phyloP scores from a whole-genome alignment of 306 rosid species.

The Cucumis sativus region DNA sequence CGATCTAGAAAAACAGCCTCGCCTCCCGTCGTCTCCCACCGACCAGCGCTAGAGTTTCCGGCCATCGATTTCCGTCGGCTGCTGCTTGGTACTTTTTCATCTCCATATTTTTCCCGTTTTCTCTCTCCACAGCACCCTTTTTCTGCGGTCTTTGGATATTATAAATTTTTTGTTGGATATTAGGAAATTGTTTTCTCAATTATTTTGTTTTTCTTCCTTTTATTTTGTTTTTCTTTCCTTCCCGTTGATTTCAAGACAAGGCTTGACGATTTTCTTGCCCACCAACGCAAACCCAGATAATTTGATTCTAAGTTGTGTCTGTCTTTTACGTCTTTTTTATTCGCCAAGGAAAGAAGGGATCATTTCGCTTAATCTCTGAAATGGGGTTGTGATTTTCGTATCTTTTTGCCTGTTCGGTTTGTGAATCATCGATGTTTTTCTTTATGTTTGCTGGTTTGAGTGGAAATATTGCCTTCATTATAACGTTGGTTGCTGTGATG shows the following conservation, averaged over 20 bases:
- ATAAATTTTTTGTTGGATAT: no score
- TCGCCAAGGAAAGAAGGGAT: not conserved
- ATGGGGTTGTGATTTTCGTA: conserved; percentile 22
- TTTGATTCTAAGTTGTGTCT: not conserved
- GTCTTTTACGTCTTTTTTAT: not conserved
- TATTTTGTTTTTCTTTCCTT: conserved; percentile 27
- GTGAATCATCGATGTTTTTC: conserved; percentile 3
- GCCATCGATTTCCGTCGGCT: no score
- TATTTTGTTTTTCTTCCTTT: not conserved
- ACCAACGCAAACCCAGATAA: conserved; percentile 10
- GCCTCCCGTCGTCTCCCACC: no score
- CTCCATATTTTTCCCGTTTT: no score
- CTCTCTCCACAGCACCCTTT: no score
- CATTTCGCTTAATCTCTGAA: not conserved
- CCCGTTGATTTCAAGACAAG: conserved; percentile 15
- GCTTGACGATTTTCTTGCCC: not conserved
- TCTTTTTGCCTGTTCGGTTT: conserved; percentile 19
- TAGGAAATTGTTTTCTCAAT: no score
- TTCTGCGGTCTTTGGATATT: no score
- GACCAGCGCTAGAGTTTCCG: no score
- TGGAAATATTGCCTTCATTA: conserved; percentile 9
- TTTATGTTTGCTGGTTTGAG: conserved; percentile 2
- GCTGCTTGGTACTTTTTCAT: no score
- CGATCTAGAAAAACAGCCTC: no score
- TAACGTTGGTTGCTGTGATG: not conserved